These are phyloP conservation scores for Schizophyllum amplum DNA, from an alignment of 1,284 basidiomycete genomes.

Conservation along the genomic window DNA sequence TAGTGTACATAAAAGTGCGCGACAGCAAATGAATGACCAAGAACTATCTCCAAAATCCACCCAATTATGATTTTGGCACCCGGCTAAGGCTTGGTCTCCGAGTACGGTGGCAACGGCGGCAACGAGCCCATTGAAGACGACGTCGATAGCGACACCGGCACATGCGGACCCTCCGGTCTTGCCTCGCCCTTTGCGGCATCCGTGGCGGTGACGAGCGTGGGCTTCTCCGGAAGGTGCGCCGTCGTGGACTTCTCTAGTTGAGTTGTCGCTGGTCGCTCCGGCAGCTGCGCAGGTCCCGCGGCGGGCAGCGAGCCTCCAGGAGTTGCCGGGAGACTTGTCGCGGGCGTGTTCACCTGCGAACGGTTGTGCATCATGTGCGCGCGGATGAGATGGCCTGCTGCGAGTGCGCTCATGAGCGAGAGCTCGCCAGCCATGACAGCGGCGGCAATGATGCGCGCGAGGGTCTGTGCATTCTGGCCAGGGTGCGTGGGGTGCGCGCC, in stretches of 20 bases:
- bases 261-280: too few species aligned
- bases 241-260: too few species aligned
- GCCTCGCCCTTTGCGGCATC: not conserved
- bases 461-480: conserved; percentile 79
- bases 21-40: too few species aligned
- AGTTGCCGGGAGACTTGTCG: conserved; percentile 54
- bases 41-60: too few species aligned
- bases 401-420: conserved; percentile 82
- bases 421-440: conserved; percentile 95
- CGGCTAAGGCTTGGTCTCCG: not conserved
- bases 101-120: not conserved
- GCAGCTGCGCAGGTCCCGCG: not conserved
- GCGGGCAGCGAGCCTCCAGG: conserved; percentile 28
- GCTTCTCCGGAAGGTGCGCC: conserved; percentile 7
- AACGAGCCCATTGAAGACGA: not conserved
- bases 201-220: not conserved
- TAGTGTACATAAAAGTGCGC: too few species aligned
- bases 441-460: conserved; percentile 83
- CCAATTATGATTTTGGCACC: too few species aligned
- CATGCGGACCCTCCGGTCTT: not conserved
- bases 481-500: conserved; percentile 81
- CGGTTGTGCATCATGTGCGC: conserved; percentile 87
- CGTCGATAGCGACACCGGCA: not conserved
- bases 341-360: conserved; percentile 61
- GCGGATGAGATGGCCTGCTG: conserved; percentile 85